Percentiles rank a stretch among this genome's conserved stretches.
Evolutionary conservation across 2,329 filamentous ascomycete genomes (phyloP).

Genomic region (Phaeophleospora eucalypticola): DNA sequence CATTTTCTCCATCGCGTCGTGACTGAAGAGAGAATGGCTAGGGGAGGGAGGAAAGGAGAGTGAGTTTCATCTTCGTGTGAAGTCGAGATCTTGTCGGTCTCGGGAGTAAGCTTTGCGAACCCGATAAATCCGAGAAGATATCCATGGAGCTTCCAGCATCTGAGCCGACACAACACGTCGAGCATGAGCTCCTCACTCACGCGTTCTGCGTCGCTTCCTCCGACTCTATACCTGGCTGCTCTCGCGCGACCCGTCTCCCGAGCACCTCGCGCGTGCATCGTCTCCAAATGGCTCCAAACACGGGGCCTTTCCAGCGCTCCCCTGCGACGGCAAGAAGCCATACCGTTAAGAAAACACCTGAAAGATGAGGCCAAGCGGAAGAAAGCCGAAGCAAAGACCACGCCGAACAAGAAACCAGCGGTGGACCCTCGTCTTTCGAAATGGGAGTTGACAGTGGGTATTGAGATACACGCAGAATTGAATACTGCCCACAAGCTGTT

Average conservation of each 20-base stretch:
- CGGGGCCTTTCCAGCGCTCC: constrained; percentile 22
- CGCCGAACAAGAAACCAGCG: constrained; percentile 9
- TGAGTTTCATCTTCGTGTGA: no score
- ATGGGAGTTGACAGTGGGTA: constrained; percentile 93
- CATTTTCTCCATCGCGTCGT: no score
- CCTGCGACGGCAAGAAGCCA: constrained; percentile 20
- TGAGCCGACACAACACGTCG: not conserved
- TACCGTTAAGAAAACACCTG: constrained; percentile 38
- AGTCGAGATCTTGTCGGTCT: no score
- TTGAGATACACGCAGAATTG: constrained; percentile 95
- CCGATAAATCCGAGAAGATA: not conserved
- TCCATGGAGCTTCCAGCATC: not conserved
- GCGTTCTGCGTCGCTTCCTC: not conserved
- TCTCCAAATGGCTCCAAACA: constrained; percentile 29
- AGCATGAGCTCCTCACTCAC: not conserved
- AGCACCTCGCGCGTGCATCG: constrained; percentile 25
- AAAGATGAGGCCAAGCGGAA: constrained; percentile 39
- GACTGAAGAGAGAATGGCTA: no score
- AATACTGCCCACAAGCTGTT: constrained; percentile 89
- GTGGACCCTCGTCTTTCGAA: constrained; percentile 40
- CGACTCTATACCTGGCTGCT: not conserved
- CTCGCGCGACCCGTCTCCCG: constrained; percentile 3
- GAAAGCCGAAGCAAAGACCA: constrained; percentile 8
- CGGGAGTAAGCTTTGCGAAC: no score
- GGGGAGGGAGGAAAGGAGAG: no score